phyloP scores from a whole-genome alignment of 164 flowering plant genomes.

The Aristolochia contorta region DNA sequence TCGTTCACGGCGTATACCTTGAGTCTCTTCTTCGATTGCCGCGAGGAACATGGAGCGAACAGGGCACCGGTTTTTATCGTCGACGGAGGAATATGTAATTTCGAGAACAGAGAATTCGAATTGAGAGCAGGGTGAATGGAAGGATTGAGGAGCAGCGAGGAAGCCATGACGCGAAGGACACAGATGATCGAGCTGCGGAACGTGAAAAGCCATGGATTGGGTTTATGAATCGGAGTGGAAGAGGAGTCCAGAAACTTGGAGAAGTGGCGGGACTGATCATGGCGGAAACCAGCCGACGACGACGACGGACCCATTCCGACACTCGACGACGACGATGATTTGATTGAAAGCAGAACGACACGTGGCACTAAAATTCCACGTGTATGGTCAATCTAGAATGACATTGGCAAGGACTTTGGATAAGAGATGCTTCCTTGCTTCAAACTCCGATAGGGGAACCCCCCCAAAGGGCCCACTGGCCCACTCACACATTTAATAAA shows the following conservation, averaged over 20 bases:
- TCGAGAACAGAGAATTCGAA: background rate
- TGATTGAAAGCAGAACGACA: too few species aligned
- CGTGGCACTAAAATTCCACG: too few species aligned
- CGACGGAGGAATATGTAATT: too few species aligned
- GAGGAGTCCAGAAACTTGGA: slow-evolving; percentile 7
- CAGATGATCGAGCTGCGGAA: background rate
- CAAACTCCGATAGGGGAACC: too few species aligned
- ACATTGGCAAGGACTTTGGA: too few species aligned
- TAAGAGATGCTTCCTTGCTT: too few species aligned
- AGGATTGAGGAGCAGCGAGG: background rate
- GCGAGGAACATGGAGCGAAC: background rate
- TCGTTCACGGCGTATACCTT: slow-evolving; percentile 3
- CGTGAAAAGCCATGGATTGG: slow-evolving; percentile 3
- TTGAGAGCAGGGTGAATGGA: background rate
- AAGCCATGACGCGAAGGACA: slow-evolving; percentile 2
- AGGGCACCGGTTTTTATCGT: background rate
- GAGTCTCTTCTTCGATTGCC: background rate
- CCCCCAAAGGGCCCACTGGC: too few species aligned
- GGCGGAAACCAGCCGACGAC: background rate
- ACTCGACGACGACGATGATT: background rate
- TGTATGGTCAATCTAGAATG: too few species aligned
- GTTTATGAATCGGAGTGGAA: background rate
- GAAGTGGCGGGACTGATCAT: slow-evolving; percentile 6
- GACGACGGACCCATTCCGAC: background rate
- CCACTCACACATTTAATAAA: too few species aligned